phyloP scores from a whole-genome alignment of 441 rosid genomes.

The Bocquillonia castaneifolia region DNA sequence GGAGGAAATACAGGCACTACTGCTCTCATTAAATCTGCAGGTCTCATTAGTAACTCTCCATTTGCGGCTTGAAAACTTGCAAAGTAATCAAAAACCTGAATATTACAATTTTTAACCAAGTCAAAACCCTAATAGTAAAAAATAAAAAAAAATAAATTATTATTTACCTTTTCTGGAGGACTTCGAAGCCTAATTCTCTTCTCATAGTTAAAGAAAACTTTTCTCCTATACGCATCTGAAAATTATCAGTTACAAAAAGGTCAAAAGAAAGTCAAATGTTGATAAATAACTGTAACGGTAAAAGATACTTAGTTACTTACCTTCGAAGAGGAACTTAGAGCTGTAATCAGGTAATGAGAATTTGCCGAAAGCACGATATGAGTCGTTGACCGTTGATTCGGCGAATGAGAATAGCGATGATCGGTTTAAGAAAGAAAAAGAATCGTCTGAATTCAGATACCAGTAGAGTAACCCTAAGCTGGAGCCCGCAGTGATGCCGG shows the following conservation, averaged over 20 bases:
- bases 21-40: constrained; percentile 87
- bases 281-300: neutral
- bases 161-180: constrained; percentile 77
- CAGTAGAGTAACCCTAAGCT: constrained; percentile 48
- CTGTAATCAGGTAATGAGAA: constrained; percentile 51
- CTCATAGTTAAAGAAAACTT: constrained; percentile 86
- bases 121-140: neutral
- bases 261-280: neutral
- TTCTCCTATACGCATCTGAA: constrained; percentile 76
- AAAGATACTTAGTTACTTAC: constrained; percentile 23
- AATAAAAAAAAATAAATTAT: neutral
- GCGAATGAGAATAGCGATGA: constrained; percentile 35
- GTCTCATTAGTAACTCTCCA: constrained; percentile 78
- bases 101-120: neutral
- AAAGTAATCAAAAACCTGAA: constrained; percentile 90
- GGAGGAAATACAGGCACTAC: constrained; percentile 89
- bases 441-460: constrained; percentile 27
- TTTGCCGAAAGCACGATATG: constrained; percentile 34
- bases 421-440: constrained; percentile 24
- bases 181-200: constrained; percentile 80
- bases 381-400: constrained; percentile 32
- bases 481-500: constrained; percentile 46
- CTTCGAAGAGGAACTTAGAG: constrained; percentile 58
- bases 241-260: neutral
- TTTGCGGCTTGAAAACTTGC: constrained; percentile 47